Conservation (phyloP, 192 early-diverging fungal genomes). For the Helicostylum pulchrum region DNA sequence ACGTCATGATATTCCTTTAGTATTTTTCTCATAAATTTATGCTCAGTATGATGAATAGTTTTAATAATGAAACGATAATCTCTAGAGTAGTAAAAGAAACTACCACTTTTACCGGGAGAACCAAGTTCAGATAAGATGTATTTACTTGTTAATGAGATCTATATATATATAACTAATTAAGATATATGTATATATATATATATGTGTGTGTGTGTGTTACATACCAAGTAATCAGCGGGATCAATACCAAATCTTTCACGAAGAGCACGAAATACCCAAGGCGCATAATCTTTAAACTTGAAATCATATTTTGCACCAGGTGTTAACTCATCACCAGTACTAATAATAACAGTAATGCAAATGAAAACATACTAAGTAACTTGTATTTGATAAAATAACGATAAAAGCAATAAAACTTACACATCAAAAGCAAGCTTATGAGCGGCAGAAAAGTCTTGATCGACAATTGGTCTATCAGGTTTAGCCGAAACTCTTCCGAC, state of each 20-base stretch:
- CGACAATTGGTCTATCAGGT: constrained; percentile 60
- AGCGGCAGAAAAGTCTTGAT: constrained; percentile 77
- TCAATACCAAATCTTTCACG: constrained; percentile 86
- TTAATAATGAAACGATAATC: constrained; percentile 99
- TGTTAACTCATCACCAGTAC: constrained; percentile 89
- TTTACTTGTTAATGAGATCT: constrained; percentile 92
- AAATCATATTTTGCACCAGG: constrained; percentile 95
- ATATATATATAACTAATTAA: background rate
- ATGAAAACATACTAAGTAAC: background rate
- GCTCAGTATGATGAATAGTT: constrained; percentile 92
- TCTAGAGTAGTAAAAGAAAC: constrained; percentile 96
- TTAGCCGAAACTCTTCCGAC: constrained; percentile 87
- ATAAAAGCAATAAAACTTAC: constrained; percentile 36
- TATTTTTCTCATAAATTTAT: constrained; percentile 88
- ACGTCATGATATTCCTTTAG: constrained; percentile 80
- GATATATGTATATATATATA: background rate
- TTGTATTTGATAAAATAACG: background rate
- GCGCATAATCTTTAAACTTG: constrained; percentile 99
- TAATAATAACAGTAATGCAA: constrained; percentile 14
- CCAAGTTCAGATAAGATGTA: constrained; percentile 95
- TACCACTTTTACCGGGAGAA: constrained; percentile 92
- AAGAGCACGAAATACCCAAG: constrained; percentile 92
- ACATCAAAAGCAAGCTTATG: constrained; percentile 98
- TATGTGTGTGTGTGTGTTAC: background rate
- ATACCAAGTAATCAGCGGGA: constrained; percentile 88